Base-by-base conservation (phyloP, 768 basidiomycete genomes). In the Lentinula raphanica region DNA sequence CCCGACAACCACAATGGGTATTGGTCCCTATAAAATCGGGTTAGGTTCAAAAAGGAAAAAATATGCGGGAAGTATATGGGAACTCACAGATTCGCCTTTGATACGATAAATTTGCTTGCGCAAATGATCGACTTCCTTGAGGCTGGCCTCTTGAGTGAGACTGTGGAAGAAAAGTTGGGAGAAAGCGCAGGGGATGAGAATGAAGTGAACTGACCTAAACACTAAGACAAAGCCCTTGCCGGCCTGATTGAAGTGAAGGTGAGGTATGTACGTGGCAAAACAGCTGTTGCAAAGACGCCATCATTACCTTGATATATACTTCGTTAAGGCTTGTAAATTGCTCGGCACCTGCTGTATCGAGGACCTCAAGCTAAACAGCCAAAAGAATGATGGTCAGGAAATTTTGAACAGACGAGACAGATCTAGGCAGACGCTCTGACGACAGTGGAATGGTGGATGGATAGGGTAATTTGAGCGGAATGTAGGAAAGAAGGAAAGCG, bases 271-370 rank as follows among this genome's bases (percentile, higher is more conserved):
- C 28, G 21, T 9, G 5, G 9, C 21, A 19, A 28, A 27, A 36
- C 42, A 27, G 15, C 32, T 32, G n/a, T n/a, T n/a, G n/a, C n/a
- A 40, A 40, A 49, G 35, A 46, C 46, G 19, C 39, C 32, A 49
- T 5, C n/a, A 40, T 11, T 59, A 88, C 89, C 80, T 89, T 85
- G 68, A 92, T 91, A 66, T 91, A 91, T 8, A 87, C 75, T 71
- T 92, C 90, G 62, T 89, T 90, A 54, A 92, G 73, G 8, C 86
- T 86, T 15, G 79, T 88, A 69, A 92, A 92, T 69, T 92, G 90
- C 64, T 92, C 90, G n/a, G 87, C 86, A 12, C 90, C 90, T 23
- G 90, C 90, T 11, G 90, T 92, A 68, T 92, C 90, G 57, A 91
- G 70, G 53, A 92, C 83, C 68, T 92, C 87, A 54, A 92, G 81